Conservation (phyloP, 306 rosid species). For the Vachellia pachyceras region DNA sequence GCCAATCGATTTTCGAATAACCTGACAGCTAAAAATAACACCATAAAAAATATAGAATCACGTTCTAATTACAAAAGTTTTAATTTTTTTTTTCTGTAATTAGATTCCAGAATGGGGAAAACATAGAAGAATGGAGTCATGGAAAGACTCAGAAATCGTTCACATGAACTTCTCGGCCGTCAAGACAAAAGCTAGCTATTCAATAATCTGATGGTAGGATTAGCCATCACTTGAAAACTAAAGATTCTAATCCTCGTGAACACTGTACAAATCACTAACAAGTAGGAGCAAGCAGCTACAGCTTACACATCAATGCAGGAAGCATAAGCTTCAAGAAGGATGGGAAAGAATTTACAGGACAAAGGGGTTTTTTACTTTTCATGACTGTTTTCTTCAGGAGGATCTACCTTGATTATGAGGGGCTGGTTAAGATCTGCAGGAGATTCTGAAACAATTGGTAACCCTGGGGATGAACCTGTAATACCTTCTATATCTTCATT, state of each 20-base stretch:
- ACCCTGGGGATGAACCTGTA: conserved; percentile 44
- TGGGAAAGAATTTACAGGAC: conserved; percentile 73
- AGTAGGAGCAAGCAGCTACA: conserved; percentile 40
- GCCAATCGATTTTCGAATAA: neutral
- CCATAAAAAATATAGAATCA: neutral
- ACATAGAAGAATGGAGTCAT: neutral
- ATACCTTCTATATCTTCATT: conserved; percentile 61
- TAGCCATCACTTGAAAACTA: conserved; percentile 43
- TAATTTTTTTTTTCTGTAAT: neutral
- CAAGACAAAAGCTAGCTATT: conserved; percentile 28
- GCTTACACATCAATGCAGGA: conserved; percentile 34
- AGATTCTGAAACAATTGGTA: conserved; percentile 64
- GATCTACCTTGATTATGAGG: conserved; percentile 77
- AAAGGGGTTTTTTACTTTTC: conserved; percentile 55
- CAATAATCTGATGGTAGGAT: conserved; percentile 37
- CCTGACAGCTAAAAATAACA: neutral
- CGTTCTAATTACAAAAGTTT: neutral
- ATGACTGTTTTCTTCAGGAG: conserved; percentile 53
- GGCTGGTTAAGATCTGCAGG: conserved; percentile 73
- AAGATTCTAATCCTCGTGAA: conserved; percentile 38
- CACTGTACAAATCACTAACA: conserved; percentile 60
- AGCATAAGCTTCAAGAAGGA: conserved; percentile 41
- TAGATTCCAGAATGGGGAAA: neutral
- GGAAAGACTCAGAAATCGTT: conserved; percentile 5
- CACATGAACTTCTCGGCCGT: conserved; percentile 26